These are phyloP conservation scores for Colletotrichum gloeosporioides DNA, from an alignment of 2,329 filamentous ascomycete genomes.

Conservation along the genomic window DNA sequence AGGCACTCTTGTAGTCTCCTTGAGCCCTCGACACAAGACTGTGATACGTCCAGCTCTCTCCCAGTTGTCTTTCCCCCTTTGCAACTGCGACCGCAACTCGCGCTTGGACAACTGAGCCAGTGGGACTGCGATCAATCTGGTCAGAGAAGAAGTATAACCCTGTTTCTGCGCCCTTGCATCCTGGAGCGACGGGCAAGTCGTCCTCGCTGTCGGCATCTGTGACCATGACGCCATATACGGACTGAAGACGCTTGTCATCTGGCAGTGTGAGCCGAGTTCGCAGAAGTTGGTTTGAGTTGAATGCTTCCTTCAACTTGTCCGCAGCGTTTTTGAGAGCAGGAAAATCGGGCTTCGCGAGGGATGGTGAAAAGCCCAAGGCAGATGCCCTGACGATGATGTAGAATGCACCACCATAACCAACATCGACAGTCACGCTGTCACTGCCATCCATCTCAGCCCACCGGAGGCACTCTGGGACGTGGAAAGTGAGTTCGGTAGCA, in stretches of 20 bases:
- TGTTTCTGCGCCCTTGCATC: conserved; percentile 37
- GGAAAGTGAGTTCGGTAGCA: conserved; percentile 33
- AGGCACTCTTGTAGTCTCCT: not conserved
- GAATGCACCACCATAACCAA: conserved; percentile 51
- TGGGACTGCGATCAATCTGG: conserved; percentile 38
- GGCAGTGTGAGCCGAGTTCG: conserved; percentile 24
- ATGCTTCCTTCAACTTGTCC: conserved; percentile 32
- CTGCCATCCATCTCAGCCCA: conserved; percentile 42
- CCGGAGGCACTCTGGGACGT: conserved; percentile 29
- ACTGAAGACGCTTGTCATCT: conserved; percentile 34
- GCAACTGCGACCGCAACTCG: conserved; percentile 2
- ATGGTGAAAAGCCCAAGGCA: conserved; percentile 41
- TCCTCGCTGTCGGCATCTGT: conserved; percentile 26
- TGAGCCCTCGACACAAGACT: conserved; percentile 3
- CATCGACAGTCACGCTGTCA: conserved; percentile 32
- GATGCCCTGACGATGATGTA: conserved; percentile 41
- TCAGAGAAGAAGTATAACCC: conserved; percentile 50
- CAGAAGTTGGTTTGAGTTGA: conserved; percentile 24
- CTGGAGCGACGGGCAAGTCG: not conserved
- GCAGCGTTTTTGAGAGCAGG: conserved; percentile 35
- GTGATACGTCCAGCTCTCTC: conserved; percentile 5
- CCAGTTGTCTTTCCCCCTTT: not conserved
- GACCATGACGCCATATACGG: conserved; percentile 47
- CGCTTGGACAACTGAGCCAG: conserved; percentile 1
- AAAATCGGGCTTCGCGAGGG: conserved; percentile 32